Evolutionary conservation across 1,139 yeast species (phyloP).

Genomic region (Suhomyces anneliseae): DNA sequence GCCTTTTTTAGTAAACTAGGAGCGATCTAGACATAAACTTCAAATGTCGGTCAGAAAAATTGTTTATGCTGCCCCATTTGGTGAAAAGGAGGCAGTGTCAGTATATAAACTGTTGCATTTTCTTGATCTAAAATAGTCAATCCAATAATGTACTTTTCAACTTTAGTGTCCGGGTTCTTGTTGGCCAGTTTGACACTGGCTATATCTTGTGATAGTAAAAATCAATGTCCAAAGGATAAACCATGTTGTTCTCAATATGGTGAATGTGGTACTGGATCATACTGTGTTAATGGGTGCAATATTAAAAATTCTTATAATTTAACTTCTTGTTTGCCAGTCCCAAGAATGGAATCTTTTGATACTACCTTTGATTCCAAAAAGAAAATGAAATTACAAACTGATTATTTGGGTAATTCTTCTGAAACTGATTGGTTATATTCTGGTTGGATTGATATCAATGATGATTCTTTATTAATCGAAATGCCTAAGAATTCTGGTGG

Average conservation of each 20-base stretch:
- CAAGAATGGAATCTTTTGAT: conserved; percentile 35
- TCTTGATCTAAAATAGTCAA: not conserved
- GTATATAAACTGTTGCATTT: not conserved
- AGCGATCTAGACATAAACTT: not conserved
- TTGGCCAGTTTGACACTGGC: conserved; percentile 8
- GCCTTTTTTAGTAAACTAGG: conserved; percentile 2
- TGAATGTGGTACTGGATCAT: conserved; percentile 75
- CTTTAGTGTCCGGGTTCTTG: conserved; percentile 10
- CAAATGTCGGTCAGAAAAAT: not conserved
- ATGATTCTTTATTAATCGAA: conserved; percentile 60
- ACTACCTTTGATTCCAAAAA: conserved; percentile 41
- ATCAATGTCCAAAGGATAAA: conserved; percentile 60
- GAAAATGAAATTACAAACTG: conserved; percentile 32
- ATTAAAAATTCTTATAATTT: conserved; percentile 61
- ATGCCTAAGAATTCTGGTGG: conserved; percentile 83
- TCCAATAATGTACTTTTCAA: conserved; percentile 5
- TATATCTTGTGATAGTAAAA: conserved; percentile 47
- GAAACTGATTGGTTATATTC: conserved; percentile 72
- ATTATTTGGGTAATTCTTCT: conserved; percentile 69
- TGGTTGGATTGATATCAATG: conserved; percentile 60
- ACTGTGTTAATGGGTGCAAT: conserved; percentile 86
- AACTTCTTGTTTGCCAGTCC: conserved; percentile 68
- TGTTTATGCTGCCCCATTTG: not conserved
- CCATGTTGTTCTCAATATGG: conserved; percentile 90
- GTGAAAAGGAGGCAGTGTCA: conserved; percentile 3